Percentiles rank a stretch among this genome's conserved stretches.
Evolutionary conservation across 192 early-diverging fungal species (phyloP).

Genomic region (Coemansia sp.): DNA sequence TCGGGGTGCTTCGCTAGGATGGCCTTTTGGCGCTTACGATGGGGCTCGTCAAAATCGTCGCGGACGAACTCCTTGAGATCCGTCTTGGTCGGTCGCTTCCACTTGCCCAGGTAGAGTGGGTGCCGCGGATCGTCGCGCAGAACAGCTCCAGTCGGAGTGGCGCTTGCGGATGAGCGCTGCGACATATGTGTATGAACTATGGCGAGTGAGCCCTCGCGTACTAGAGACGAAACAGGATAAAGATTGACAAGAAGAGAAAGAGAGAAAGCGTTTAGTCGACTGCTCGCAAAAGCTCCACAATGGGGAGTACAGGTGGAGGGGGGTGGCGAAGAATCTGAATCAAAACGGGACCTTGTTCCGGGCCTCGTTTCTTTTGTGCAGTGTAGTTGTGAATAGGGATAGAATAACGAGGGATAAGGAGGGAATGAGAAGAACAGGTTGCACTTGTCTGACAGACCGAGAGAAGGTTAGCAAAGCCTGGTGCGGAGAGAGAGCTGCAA

Average conservation of each 20-base stretch:
- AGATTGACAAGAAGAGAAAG: not conserved
- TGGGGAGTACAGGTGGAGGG: not conserved
- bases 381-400: not conserved
- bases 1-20: constrained; percentile 89
- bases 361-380: not conserved
- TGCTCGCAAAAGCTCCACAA: not conserved
- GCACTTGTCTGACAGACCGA: not conserved
- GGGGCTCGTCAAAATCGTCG: constrained; percentile 93
- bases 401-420: not conserved
- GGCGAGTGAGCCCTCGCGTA: not conserved
- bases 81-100: constrained; percentile 71
- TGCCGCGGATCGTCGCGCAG: constrained; percentile 57
- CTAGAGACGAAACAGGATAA: not conserved
- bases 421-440: not conserved
- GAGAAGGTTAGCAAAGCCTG: not conserved
- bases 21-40: constrained; percentile 82
- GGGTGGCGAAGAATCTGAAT: not conserved
- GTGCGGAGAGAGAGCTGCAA: not conserved
- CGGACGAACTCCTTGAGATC: constrained; percentile 67
- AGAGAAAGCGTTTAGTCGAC: not conserved
- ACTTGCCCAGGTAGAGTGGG: constrained; percentile 78
- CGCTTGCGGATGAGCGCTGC: constrained; percentile 30
- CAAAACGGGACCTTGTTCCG: not conserved
- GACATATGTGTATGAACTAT: constrained; percentile 18
- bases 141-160: constrained; percentile 7